Evolutionary conservation across 208 protist genomes (phyloP).

Genomic region (Vickermania spadyakhi): DNA sequence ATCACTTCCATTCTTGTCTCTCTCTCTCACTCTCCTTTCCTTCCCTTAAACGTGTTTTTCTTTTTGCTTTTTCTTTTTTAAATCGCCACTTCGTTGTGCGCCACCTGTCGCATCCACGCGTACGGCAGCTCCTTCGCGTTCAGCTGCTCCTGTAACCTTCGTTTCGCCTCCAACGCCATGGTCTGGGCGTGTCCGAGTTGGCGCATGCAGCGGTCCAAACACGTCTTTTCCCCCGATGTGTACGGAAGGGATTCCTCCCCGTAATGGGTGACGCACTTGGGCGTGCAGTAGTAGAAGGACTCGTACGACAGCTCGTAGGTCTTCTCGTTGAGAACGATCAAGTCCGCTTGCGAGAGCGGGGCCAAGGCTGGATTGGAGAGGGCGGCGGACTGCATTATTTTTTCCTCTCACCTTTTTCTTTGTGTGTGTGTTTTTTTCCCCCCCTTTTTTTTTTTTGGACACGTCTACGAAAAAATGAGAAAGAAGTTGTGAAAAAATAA

Average conservation of each 20-base stretch:
- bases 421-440: neutral
- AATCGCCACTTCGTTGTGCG: neutral
- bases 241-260: conserved; percentile 75
- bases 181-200: conserved; percentile 52
- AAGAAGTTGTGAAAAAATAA: neutral
- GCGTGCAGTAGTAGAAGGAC: conserved; percentile 49
- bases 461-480: conserved; percentile 35
- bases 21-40: too few relatives aligned
- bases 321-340: conserved; percentile 54
- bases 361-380: conserved; percentile 30
- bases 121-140: conserved; percentile 61
- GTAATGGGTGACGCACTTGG: conserved; percentile 65
- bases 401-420: neutral
- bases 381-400: neutral
- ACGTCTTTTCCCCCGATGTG: conserved; percentile 69
- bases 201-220: conserved; percentile 58
- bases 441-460: conserved; percentile 11
- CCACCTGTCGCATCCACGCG: conserved; percentile 66
- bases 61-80: conserved; percentile 1
- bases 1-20: too few relatives aligned
- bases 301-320: conserved; percentile 43
- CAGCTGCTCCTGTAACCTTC: conserved; percentile 56
- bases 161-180: conserved; percentile 49
- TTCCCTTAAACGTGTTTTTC: too few relatives aligned
- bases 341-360: conserved; percentile 46